Percentiles rank a stretch among this genome's conserved stretches.
phyloP scores from a whole-genome alignment of 192 early-diverging fungal genomes.

The Backusella australiensis region DNA sequence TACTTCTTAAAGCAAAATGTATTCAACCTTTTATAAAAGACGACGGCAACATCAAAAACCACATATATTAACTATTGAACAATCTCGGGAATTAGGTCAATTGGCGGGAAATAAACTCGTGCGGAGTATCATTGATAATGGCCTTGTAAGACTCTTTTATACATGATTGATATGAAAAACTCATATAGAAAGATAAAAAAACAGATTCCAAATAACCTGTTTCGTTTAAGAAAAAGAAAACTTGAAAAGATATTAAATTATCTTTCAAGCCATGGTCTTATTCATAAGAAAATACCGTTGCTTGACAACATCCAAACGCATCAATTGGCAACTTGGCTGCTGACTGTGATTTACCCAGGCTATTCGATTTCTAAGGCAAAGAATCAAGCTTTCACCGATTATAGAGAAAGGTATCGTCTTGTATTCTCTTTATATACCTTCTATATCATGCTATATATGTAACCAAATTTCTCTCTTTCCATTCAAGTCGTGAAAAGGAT shows the following conservation, averaged over 20 bases:
- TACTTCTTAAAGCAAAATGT: not conserved
- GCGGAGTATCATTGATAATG: not conserved
- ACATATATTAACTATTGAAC: constrained; percentile 11
- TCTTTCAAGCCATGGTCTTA: not conserved
- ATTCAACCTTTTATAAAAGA: constrained; percentile 9
- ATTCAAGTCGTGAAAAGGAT: constrained; percentile 7
- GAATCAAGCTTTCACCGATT: constrained; percentile 8
- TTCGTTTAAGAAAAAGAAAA: constrained; percentile 10
- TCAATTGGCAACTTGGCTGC: not conserved
- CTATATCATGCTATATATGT: not conserved
- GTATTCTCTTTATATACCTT: not conserved
- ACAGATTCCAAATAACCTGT: constrained; percentile 9
- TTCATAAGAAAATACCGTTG: constrained; percentile 11
- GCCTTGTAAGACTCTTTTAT: not conserved
- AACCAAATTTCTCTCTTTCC: not conserved
- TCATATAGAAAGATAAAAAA: not conserved
- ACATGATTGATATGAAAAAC: not conserved
- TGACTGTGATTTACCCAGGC: constrained; percentile 5
- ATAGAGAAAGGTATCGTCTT: not conserved
- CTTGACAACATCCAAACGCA: not conserved
- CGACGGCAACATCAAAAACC: constrained; percentile 8
- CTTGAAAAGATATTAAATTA: constrained; percentile 8
- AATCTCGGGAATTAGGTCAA: constrained; percentile 14
- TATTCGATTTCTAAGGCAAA: constrained; percentile 9
- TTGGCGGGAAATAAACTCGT: constrained; percentile 7